phyloP scores from a whole-genome alignment of 2,329 filamentous ascomycete species.

The Penicillium glabrum region DNA sequence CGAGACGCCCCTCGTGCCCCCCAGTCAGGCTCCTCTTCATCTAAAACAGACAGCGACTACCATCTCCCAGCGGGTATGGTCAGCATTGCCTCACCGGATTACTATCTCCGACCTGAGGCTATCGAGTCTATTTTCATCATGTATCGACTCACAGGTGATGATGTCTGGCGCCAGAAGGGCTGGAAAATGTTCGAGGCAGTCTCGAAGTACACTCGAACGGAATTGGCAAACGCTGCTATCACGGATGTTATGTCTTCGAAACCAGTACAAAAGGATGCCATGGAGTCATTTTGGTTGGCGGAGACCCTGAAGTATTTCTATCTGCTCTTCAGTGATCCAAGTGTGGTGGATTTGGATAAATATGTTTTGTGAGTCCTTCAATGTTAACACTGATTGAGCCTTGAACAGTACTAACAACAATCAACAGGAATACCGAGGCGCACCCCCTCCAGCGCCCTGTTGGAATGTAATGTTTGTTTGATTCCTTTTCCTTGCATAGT shows the following conservation, averaged over 20 bases:
- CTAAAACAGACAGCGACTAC: slow-evolving; percentile 32
- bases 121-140: slow-evolving; percentile 80
- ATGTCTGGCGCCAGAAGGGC: slow-evolving; percentile 64
- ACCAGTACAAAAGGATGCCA: slow-evolving; percentile 55
- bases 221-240: slow-evolving; percentile 65
- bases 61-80: slow-evolving; percentile 45
- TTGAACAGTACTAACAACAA: not conserved
- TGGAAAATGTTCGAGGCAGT: slow-evolving; percentile 73
- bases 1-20: slow-evolving; percentile 14
- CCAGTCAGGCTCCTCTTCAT: not conserved
- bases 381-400: not conserved
- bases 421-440: slow-evolving; percentile 40
- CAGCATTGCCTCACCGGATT: slow-evolving; percentile 38
- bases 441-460: slow-evolving; percentile 40
- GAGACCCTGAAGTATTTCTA: slow-evolving; percentile 52
- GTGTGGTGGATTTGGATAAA: slow-evolving; percentile 46
- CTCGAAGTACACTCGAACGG: slow-evolving; percentile 59
- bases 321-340: slow-evolving; percentile 47
- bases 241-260: slow-evolving; percentile 60
- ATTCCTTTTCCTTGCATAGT: slow-evolving; percentile 15
- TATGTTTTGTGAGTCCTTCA: slow-evolving; percentile 44
- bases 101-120: slow-evolving; percentile 63
- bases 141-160: slow-evolving; percentile 70
- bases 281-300: slow-evolving; percentile 74
- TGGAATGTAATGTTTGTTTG: slow-evolving; percentile 14